Evolutionary conservation across 2,329 filamentous ascomycete genomes (phyloP).

Genomic region (Microcyclosporella mali): DNA sequence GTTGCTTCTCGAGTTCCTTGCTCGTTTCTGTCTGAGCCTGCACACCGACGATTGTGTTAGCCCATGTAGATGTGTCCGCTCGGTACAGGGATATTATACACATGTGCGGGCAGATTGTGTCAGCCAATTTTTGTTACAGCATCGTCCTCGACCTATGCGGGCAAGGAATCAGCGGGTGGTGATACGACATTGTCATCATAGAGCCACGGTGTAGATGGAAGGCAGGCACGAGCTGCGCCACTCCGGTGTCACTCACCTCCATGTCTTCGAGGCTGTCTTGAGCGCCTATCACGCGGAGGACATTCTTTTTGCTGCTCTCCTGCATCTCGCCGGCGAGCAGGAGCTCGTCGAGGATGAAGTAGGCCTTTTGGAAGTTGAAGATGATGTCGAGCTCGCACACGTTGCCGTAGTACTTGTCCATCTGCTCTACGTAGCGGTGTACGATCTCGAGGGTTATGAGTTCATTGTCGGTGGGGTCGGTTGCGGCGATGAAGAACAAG

Average conservation of each 20-base stretch:
- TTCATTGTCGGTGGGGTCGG: slow-evolving; percentile 95
- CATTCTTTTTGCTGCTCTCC: slow-evolving; percentile 99
- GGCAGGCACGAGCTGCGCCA: slow-evolving; percentile 1
- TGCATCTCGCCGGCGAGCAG: slow-evolving; percentile 93
- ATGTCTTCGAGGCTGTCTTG: slow-evolving; percentile 98
- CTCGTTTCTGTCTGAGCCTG: slow-evolving; percentile 22
- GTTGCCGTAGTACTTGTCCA: slow-evolving; percentile 99
- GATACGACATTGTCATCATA: slow-evolving; percentile 14
- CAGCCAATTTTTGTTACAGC: slow-evolving; percentile 58
- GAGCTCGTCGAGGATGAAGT: slow-evolving; percentile 97
- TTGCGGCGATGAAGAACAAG: slow-evolving; percentile 98
- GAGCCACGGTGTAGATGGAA: slow-evolving; percentile 2
- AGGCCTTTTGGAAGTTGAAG: slow-evolving; percentile 99
- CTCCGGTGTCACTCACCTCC: slow-evolving; percentile 67
- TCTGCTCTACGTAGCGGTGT: slow-evolving; percentile 98
- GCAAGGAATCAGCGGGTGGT: slow-evolving; percentile 27
- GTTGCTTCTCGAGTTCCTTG: slow-evolving; percentile 26
- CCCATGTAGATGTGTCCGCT: slow-evolving; percentile 3
- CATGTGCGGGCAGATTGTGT: slow-evolving; percentile 13
- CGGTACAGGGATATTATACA: slow-evolving; percentile 10
- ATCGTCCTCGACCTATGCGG: slow-evolving; percentile 36
- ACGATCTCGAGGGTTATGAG: slow-evolving; percentile 97
- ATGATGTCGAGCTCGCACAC: slow-evolving; percentile 99
- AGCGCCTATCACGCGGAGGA: slow-evolving; percentile 89
- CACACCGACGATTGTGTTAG: slow-evolving; percentile 12